These are phyloP conservation scores for Lasiodiplodia hormozganensis DNA, from an alignment of 2,329 filamentous ascomycete species.

Conservation along the genomic window DNA sequence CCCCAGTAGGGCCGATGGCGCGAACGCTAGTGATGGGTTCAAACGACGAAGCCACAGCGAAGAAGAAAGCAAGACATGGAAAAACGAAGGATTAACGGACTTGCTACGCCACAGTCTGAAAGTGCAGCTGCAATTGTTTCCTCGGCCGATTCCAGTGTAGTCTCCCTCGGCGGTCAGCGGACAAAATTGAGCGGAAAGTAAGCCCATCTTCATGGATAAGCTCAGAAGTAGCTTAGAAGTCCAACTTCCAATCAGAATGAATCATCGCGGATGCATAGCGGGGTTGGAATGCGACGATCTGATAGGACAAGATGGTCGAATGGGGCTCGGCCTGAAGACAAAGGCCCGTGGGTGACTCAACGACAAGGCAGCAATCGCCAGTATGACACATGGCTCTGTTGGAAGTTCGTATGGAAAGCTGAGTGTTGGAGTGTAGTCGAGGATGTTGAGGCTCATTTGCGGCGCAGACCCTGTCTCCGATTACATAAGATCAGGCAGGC, in stretches of 20 bases:
- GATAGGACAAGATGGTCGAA: slow-evolving; percentile 6
- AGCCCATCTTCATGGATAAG: not conserved
- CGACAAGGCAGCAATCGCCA: not conserved
- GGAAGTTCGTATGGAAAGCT: not conserved
- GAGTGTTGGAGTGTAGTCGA: not conserved
- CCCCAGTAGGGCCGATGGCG: not conserved
- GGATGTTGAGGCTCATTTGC: not conserved
- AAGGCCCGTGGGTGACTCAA: not conserved
- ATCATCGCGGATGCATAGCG: not conserved
- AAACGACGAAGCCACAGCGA: not conserved
- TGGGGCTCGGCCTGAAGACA: not conserved
- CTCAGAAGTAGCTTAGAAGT: not conserved
- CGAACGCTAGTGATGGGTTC: not conserved
- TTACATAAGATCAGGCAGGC: slow-evolving; percentile 24
- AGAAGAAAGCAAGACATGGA: not conserved
- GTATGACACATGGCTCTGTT: not conserved
- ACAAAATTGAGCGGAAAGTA: not conserved
- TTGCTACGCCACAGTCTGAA: not conserved
- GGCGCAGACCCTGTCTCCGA: not conserved
- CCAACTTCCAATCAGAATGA: not conserved
- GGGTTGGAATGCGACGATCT: not conserved
- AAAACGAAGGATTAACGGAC: not conserved
- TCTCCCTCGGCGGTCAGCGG: not conserved
- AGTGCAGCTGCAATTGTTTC: not conserved
- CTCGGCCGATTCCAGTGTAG: not conserved